phyloP scores from a whole-genome alignment of 257 asterid genomes.

The Solanum rostratum region DNA sequence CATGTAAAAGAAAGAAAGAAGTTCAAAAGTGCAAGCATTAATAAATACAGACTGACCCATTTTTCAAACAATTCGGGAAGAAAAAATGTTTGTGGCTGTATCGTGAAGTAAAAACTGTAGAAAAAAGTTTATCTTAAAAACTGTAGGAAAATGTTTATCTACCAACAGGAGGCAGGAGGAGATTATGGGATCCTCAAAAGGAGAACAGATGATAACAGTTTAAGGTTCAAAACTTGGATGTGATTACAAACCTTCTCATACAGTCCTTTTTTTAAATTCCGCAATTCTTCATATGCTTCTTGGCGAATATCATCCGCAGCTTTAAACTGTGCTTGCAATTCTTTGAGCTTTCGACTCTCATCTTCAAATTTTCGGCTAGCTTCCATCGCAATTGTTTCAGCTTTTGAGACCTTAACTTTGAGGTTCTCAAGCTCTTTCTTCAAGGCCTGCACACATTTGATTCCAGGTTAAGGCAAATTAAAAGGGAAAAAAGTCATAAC shows the following conservation, averaged over 20 bases:
- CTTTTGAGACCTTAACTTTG: constrained; percentile 43
- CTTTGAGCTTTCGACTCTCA: constrained; percentile 53
- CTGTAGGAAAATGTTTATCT: neutral
- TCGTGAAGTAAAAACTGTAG: neutral
- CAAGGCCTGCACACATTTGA: constrained; percentile 32
- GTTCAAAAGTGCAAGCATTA: neutral
- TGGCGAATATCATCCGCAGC: constrained; percentile 88
- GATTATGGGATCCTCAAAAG: neutral
- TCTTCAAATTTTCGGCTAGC: constrained; percentile 52
- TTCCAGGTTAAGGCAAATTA: neutral
- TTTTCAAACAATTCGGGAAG: neutral
- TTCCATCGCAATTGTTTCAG: constrained; percentile 49
- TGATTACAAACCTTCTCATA: constrained; percentile 50
- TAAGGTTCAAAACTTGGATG: neutral
- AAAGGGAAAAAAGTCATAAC: neutral
- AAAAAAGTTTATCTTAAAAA: neutral
- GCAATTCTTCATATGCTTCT: constrained; percentile 57
- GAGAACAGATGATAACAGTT: neutral
- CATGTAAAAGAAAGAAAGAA: neutral
- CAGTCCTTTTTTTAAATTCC: constrained; percentile 45
- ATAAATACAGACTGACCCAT: neutral
- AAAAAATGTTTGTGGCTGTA: neutral
- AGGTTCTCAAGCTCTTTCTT: constrained; percentile 74
- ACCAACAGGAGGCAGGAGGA: neutral
- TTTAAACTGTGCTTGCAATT: constrained; percentile 50